Conservation (phyloP, 2,329 filamentous ascomycete genomes). For the Diaporthe vaccinii region DNA sequence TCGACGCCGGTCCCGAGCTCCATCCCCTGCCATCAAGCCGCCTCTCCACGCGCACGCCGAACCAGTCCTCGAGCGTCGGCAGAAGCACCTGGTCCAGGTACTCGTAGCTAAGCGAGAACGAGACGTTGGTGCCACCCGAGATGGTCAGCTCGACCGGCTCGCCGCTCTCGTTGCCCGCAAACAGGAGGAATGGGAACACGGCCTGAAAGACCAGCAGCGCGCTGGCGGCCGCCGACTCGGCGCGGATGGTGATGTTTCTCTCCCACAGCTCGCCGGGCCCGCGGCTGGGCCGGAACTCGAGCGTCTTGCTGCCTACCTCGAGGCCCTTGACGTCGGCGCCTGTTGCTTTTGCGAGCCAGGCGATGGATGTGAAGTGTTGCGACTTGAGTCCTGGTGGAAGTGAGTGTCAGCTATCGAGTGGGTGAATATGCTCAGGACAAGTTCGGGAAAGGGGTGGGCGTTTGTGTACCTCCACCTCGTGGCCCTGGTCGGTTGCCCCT, state of each 20-base stretch:
- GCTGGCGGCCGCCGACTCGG: constrained; percentile 66
- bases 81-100: constrained; percentile 74
- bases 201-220: constrained; percentile 71
- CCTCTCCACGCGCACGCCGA: constrained; percentile 62
- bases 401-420: not conserved
- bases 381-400: constrained; percentile 66
- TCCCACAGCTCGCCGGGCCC: constrained; percentile 55
- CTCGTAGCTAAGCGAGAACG: constrained; percentile 70
- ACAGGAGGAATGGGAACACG: constrained; percentile 70
- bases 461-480: constrained; percentile 49
- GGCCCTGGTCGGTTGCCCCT: constrained; percentile 64
- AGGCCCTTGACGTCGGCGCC: constrained; percentile 65
- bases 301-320: constrained; percentile 62
- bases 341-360: constrained; percentile 66
- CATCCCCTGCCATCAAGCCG: constrained; percentile 63
- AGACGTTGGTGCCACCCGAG: constrained; percentile 71
- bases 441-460: too few species aligned
- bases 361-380: constrained; percentile 70
- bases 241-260: constrained; percentile 63
- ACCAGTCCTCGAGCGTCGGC: constrained; percentile 64
- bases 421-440: too few species aligned
- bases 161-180: constrained; percentile 59
- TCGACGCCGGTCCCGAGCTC: constrained; percentile 56
- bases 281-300: constrained; percentile 61
- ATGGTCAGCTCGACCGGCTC: constrained; percentile 65